Evolutionary conservation across 2,329 filamentous ascomycete species (phyloP), one percentile per base, ranked within the genome.

Genomic region (Hortaea werneckii): DNA sequence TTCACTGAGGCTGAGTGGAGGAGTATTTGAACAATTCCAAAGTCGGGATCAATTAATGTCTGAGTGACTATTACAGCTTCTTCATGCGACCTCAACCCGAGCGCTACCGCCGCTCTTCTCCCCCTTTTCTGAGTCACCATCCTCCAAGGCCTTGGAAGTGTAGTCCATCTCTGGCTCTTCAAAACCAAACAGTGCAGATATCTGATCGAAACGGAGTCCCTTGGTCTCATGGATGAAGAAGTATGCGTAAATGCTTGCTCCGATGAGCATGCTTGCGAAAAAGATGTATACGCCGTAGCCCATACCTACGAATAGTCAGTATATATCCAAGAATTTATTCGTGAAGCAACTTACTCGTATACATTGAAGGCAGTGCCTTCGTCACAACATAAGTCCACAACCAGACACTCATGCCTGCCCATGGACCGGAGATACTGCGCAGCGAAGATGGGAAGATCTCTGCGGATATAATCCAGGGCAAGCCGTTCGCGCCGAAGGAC

Each of bases 401-500:
- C 56, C 56, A 60, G 2, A 65, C 62, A 10, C 53, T 59, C 50
- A 63, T 63, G 3, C 58, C 62, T 4, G 60, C 62, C 48, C 59
- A 67, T 0, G 65, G 62, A 10, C 65, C 65, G 1, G 63, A 65
- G 39, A 70, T 58, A 12, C 59, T 63, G 5, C 67, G 58, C 12
- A 69, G 53, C 1, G 61, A 61, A 4, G 59, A 58, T 0, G 67
- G 66, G 51, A 70, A 69, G 26, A 69, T 70, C 50, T 70, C 67
- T 1, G 66, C 60, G 1, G 63, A 66, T n/a, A 69, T 65, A 49
- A 70, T 69, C 65, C 66, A 69, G 0, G 66, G 66, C 0, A 69
- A 50, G 2, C 67, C 66, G 40, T 69, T 69, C 1, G 63, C 59
- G 35, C 66, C 65, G 37, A 67, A 65, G 6, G 59, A 63, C 65